Conservation (phyloP, 116 monocot genomes). For the Thalassia testudinum region DNA sequence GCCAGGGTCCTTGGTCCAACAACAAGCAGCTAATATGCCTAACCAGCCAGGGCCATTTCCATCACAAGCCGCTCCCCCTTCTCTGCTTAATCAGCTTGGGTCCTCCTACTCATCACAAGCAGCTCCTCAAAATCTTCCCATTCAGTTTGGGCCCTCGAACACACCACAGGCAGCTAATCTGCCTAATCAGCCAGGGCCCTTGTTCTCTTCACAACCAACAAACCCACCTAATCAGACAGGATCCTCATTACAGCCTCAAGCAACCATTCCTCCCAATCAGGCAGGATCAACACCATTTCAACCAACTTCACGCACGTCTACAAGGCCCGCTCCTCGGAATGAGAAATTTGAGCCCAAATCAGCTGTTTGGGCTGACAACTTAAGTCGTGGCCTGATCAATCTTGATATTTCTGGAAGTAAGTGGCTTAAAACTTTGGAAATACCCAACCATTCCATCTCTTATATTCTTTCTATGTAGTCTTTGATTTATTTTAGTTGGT, state of each 20-base stretch:
- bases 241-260: not conserved
- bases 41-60: too few relatives aligned
- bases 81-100: too few relatives aligned
- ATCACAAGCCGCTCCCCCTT: too few relatives aligned
- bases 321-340: slow-evolving; percentile 1
- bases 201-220: too few relatives aligned
- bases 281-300: not conserved
- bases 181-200: too few relatives aligned
- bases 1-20: too few relatives aligned
- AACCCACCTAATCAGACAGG: too few relatives aligned
- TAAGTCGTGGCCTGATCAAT: slow-evolving; percentile 76
- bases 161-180: too few relatives aligned
- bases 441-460: not conserved
- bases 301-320: not conserved
- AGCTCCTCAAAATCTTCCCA: too few relatives aligned
- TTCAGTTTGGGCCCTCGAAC: too few relatives aligned
- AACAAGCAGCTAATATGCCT: too few relatives aligned
- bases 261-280: not conserved
- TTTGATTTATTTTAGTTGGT: not conserved
- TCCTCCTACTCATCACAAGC: too few relatives aligned
- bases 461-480: not conserved
- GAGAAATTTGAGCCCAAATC: slow-evolving; percentile 88
- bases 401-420: slow-evolving; percentile 91
- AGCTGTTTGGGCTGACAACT: slow-evolving; percentile 86
- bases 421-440: slow-evolving; percentile 4